phyloP scores from a whole-genome alignment of 352 stramenopile genomes.

The Globisporangium lucens region DNA sequence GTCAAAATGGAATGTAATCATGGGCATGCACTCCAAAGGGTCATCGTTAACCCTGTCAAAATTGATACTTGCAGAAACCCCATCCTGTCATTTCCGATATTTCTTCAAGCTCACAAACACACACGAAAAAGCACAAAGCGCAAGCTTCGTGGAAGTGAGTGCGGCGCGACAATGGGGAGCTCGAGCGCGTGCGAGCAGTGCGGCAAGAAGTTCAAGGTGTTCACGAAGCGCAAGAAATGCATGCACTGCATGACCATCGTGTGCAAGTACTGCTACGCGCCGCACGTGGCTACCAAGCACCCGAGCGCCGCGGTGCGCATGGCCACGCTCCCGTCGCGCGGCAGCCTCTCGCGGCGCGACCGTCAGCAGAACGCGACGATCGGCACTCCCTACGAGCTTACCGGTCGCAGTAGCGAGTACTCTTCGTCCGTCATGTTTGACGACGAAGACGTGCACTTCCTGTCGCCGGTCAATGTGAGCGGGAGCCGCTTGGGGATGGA shows the following conservation, averaged over 20 bases:
- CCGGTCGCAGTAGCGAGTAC: not conserved
- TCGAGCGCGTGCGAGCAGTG: constrained; percentile 23
- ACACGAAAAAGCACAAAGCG: not conserved
- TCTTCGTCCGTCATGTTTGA: constrained; percentile 10
- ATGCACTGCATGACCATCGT: constrained; percentile 57
- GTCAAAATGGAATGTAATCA: not conserved
- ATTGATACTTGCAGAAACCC: not conserved
- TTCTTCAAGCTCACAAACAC: not conserved
- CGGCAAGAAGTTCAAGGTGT: constrained; percentile 77
- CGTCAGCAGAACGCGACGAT: constrained; percentile 13
- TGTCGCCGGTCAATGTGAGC: constrained; percentile 31
- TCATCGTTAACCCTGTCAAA: not conserved
- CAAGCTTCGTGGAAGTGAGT: not conserved
- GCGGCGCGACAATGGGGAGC: not conserved
- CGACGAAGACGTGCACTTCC: constrained; percentile 46
- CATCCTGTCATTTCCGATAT: constrained; percentile 7
- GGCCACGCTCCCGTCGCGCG: not conserved
- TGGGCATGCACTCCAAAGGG: not conserved
- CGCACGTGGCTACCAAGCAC: constrained; percentile 51
- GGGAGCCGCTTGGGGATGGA: constrained; percentile 18
- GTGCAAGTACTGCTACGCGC: constrained; percentile 50
- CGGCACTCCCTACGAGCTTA: not conserved
- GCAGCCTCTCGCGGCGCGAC: not conserved
- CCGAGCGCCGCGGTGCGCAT: constrained; percentile 21
- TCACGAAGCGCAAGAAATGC: constrained; percentile 66